These are phyloP conservation scores for Taphrina populina DNA, from an alignment of 1,139 yeast genomes.

Conservation along the genomic window DNA sequence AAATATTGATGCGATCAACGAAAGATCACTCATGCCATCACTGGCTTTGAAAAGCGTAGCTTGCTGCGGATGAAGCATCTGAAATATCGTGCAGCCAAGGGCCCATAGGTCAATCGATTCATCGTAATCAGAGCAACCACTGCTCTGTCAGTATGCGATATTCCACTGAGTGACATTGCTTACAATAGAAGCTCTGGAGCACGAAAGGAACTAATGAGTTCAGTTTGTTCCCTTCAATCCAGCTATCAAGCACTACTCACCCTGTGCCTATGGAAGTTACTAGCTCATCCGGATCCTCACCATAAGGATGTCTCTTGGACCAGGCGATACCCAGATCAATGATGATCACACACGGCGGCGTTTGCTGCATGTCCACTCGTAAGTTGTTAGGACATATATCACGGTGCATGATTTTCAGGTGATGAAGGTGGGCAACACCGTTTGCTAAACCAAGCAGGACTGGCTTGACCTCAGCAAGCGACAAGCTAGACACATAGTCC, in stretches of 20 bases:
- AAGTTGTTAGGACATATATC: conserved; percentile 27
- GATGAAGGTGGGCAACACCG: conserved; percentile 12
- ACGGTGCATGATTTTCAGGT: conserved; percentile 12
- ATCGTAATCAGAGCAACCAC: conserved; percentile 14
- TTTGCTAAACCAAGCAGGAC: conserved; percentile 1
- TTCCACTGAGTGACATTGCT: neutral
- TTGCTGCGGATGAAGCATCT: conserved; percentile 16
- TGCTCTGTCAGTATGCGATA: too few species aligned
- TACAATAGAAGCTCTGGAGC: conserved; percentile 27
- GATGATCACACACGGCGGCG: neutral
- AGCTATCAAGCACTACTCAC: neutral
- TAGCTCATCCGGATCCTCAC: neutral
- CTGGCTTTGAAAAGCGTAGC: conserved; percentile 10
- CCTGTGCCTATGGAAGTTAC: conserved; percentile 20
- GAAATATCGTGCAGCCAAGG: conserved; percentile 17
- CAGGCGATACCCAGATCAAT: conserved; percentile 25
- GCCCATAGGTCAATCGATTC: conserved; percentile 25
- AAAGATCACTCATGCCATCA: conserved; percentile 15
- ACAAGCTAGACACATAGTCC: neutral
- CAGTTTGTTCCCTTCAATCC: neutral
- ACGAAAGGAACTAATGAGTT: conserved; percentile 12
- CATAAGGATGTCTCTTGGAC: neutral
- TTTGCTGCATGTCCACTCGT: neutral
- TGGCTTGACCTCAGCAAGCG: neutral
- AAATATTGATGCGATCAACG: conserved; percentile 24